phyloP scores from a whole-genome alignment of 1,284 basidiomycete genomes.

The Naganishia albida region DNA sequence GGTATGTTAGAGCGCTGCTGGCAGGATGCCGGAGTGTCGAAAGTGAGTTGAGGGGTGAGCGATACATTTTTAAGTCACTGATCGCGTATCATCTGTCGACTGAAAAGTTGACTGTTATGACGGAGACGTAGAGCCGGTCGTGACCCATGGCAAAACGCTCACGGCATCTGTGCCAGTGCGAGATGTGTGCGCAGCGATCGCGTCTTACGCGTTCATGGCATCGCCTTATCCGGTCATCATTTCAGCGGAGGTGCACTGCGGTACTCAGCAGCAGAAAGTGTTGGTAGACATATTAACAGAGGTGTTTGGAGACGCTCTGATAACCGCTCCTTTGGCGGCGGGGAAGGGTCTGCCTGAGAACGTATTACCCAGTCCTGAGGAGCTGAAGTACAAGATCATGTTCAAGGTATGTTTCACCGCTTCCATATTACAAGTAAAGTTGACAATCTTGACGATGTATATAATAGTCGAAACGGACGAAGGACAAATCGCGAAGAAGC shows the following conservation, averaged over 20 bases:
- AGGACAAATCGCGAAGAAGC: not conserved
- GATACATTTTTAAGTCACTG: slow-evolving; percentile 15
- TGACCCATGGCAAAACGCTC: slow-evolving; percentile 89
- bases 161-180: slow-evolving; percentile 82
- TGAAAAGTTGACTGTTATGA: slow-evolving; percentile 89
- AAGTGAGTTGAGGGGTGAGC: slow-evolving; percentile 59
- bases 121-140: slow-evolving; percentile 76
- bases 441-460: not conserved
- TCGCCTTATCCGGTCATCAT: slow-evolving; percentile 95
- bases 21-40: slow-evolving; percentile 91
- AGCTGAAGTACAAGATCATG: slow-evolving; percentile 75
- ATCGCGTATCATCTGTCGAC: too few relatives aligned
- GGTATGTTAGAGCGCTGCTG: slow-evolving; percentile 88
- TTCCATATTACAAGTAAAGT: not conserved
- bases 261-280: slow-evolving; percentile 75
- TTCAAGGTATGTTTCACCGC: slow-evolving; percentile 66
- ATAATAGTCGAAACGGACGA: slow-evolving; percentile 41
- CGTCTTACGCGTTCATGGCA: slow-evolving; percentile 87
- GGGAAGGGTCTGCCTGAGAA: slow-evolving; percentile 51
- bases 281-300: slow-evolving; percentile 76
- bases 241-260: slow-evolving; percentile 90
- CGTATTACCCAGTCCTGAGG: slow-evolving; percentile 80
- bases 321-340: slow-evolving; percentile 61
- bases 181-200: slow-evolving; percentile 82
- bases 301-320: slow-evolving; percentile 74